Base-by-base conservation (phyloP, 2,329 filamentous ascomycete species). In the Aureobasidium sp. region DNA sequence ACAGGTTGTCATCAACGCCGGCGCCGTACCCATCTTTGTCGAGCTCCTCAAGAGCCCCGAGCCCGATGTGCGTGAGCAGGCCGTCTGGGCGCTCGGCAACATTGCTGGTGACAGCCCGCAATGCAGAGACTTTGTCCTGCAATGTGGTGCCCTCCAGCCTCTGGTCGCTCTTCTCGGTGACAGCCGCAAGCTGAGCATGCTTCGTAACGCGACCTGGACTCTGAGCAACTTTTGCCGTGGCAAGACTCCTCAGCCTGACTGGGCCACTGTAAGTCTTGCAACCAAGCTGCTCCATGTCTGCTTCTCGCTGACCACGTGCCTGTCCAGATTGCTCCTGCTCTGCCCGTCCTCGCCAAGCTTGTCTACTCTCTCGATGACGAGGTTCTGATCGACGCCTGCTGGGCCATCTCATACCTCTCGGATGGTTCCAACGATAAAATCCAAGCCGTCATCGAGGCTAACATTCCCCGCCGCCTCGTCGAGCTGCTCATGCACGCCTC, bases 171-270 rank as follows among this genome's bases (percentile, higher is more conserved):
- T 98, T 39, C 83, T 98, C 54, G 91, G 91, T 52, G 93, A 98
- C 71, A 96, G 93, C 76, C 90, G 93, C 66, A 98, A 98, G 79
- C 78, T 98, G 55, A 97, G 90, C 80, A 98, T 98, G 93, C 84
- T 98, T 49, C 83, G 93, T 62, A 98, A 98, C 70, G 93, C 93
- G 30, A 98, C 93, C 21, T 98, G 93, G 93, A 98, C 93, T 39
- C 77, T 98, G 54, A 97, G 93, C 80, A 98, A 98, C 79, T 98
- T 98, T 76, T 98, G 93, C 77, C 89, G 93, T 78, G 93, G 93
- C 74, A 98, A 98, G 82, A 96, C 91, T 7, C 93, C 93, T 48
- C 93, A 98, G 76, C 93, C 93, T 41, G 93, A 98, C 69, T 98
- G 93, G 93, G 83, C 84, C 67, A 96, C 89, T 32, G 90, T 95